Evolutionary conservation across 176 grass and related monocot genomes (phyloP), one percentile per base, ranked within the genome.

Genomic region (Rhynchospora pubera): DNA sequence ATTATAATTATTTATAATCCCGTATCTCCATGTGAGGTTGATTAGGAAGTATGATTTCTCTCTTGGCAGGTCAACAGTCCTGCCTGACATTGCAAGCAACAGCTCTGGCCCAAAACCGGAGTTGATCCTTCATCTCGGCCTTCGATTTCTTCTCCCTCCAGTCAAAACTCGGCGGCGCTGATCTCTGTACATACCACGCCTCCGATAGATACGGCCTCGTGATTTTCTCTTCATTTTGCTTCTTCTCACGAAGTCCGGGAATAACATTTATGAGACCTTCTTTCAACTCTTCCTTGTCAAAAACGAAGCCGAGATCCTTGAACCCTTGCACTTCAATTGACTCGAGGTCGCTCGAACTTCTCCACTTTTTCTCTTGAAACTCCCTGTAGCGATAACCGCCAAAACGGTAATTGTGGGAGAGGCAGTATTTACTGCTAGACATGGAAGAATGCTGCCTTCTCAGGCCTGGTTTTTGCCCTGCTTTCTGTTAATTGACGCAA

Each of bases 281-380:
- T 10, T 81, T 71, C 12, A 87, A 79, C 59, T 87, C 91, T 56
- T 84, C 82, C 85, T 91, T 39, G 71, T 94, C 92, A 57, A 97
- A 94, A 59, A 91, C 92, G 60, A 97, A 97, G n/a, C 94, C 92
- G 30, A 94, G 81, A 80, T 94, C 94, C 86, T 89, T 92, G 87
- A 97, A 91, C 5, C 95, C 95, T 83, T 97, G 92, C 63, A 97
- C 87, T 87, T 97, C 92, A 51, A 94, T 89, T 32, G 87, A 93
- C 69, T 97, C 95, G 0, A 98, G 87, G 21, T 91, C 87, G 50
- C 87, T 93, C 18, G 84, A 85, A 78, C 87, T 93, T 67, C 80
- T 85, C 90, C 92, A 93, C 9, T 77, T 97, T 85, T 84, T 94
- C 53, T 88, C 89, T 34, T 87, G 77, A 5, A 91, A 61, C 12